Percentiles rank a stretch among this genome's conserved stretches.
Conservation (phyloP, 2,329 filamentous ascomycete species). For the Lecanosticta acicola region DNA sequence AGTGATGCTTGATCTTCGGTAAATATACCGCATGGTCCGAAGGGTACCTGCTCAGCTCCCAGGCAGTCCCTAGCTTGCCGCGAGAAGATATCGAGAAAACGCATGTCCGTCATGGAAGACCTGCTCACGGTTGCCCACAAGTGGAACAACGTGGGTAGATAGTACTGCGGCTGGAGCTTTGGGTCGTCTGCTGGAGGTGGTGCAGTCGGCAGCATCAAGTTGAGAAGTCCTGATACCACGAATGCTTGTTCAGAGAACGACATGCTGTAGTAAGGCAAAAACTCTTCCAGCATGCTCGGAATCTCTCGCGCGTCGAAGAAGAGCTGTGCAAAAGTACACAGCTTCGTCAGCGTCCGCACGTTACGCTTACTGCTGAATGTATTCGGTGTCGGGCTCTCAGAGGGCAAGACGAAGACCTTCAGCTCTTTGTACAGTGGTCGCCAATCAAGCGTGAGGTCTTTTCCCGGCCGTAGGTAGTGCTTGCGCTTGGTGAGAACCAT, state of each 20-base stretch:
- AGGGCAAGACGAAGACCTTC: slow-evolving; percentile 81
- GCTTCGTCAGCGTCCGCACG: slow-evolving; percentile 71
- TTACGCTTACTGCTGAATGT: slow-evolving; percentile 53
- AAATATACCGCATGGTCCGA: slow-evolving; percentile 83
- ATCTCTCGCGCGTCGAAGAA: slow-evolving; percentile 90
- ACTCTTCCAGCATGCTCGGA: slow-evolving; percentile 58
- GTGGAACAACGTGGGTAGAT: slow-evolving; percentile 91
- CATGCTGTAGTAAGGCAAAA: slow-evolving; percentile 69
- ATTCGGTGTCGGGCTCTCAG: slow-evolving; percentile 66
- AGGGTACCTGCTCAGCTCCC: slow-evolving; percentile 66
- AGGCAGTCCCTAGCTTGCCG: slow-evolving; percentile 80
- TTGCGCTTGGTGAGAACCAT: slow-evolving; percentile 95
- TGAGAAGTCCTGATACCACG: slow-evolving; percentile 82
- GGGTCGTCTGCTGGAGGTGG: slow-evolving; percentile 65
- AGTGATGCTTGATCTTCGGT: slow-evolving; percentile 85
- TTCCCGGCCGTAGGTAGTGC: slow-evolving; percentile 85
- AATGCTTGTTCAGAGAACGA: slow-evolving; percentile 89
- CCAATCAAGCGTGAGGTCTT: slow-evolving; percentile 91
- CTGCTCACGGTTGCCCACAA: slow-evolving; percentile 90
- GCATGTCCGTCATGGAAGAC: slow-evolving; percentile 79
- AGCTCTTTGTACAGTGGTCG: slow-evolving; percentile 86
- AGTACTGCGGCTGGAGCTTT: slow-evolving; percentile 79
- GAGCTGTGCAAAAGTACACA: slow-evolving; percentile 82
- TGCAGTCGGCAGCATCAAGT: slow-evolving; percentile 79
- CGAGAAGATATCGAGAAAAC: slow-evolving; percentile 85